Evolutionary conservation across 2,329 filamentous ascomycete genomes (phyloP).

Genomic region (Arthrobotrys conoides): DNA sequence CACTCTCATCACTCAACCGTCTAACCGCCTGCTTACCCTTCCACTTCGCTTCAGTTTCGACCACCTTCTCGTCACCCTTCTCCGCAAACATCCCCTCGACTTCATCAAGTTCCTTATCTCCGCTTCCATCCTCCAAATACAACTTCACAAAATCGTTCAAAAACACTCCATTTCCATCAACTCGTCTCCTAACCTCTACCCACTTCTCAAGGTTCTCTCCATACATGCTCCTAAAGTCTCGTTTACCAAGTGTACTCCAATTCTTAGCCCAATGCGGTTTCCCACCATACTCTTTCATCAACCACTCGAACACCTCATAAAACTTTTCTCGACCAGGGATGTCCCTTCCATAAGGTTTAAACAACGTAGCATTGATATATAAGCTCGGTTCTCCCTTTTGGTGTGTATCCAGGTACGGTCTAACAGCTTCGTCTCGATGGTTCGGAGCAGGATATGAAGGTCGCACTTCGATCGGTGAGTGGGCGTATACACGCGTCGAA

Average conservation of each 20-base stretch:
- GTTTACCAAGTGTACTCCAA: constrained; percentile 75
- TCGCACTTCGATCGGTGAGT: constrained; percentile 93
- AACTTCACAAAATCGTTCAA: constrained; percentile 89
- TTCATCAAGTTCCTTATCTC: constrained; percentile 39
- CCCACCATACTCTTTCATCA: constrained; percentile 87
- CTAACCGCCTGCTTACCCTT: constrained; percentile 49
- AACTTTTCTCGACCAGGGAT: constrained; percentile 83
- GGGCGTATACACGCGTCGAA: constrained; percentile 75
- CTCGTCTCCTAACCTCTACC: constrained; percentile 77
- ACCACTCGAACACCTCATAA: constrained; percentile 90
- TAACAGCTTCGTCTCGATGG: constrained; percentile 11
- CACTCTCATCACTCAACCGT: constrained; percentile 50
- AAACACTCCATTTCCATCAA: constrained; percentile 84
- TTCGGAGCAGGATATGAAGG: constrained; percentile 76
- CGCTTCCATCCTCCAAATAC: constrained; percentile 69
- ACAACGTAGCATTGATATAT: constrained; percentile 91
- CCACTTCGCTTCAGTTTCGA: constrained; percentile 21
- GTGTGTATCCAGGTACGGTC: constrained; percentile 54
- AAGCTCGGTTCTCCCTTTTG: constrained; percentile 77
- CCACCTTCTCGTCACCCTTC: constrained; percentile 14
- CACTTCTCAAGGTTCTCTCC: constrained; percentile 77
- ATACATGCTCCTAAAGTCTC: constrained; percentile 78
- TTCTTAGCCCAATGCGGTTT: constrained; percentile 95
- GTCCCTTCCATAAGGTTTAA: constrained; percentile 80
- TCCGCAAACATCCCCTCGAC: constrained; percentile 49